Percentiles rank a stretch among this genome's conserved stretches.
Conservation (phyloP, 345 rosid species). For the Bruguiera parviflora region DNA sequence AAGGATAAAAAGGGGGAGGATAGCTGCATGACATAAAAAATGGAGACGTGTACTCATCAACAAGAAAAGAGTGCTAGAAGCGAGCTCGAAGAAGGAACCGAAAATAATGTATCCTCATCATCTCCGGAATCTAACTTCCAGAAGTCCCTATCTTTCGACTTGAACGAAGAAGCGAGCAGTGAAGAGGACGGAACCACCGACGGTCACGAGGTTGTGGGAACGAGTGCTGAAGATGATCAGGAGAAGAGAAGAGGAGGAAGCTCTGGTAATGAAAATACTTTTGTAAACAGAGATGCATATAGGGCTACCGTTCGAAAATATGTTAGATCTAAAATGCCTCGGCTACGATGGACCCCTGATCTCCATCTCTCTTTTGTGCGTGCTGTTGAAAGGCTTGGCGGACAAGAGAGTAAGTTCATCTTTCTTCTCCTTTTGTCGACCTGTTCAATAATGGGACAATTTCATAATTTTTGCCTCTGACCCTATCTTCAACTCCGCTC, state of each 20-base stretch:
- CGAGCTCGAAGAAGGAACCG: constrained; percentile 22
- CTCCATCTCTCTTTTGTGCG: constrained; percentile 73
- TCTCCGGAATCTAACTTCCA: constrained; percentile 13
- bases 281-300: constrained; percentile 13
- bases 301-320: constrained; percentile 56
- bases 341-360: constrained; percentile 90
- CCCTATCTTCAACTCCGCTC: too few relatives aligned
- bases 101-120: constrained; percentile 8
- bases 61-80: constrained; percentile 4
- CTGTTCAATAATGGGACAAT: too few relatives aligned
- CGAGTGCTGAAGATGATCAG: constrained; percentile 5
- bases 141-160: constrained; percentile 34
- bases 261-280: constrained; percentile 11
- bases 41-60: constrained; percentile 1
- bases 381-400: constrained; percentile 82
- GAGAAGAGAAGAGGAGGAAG: constrained; percentile 29
- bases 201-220: not conserved
- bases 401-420: constrained; percentile 67
- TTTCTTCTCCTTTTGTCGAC: not conserved
- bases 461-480: too few relatives aligned
- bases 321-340: constrained; percentile 66
- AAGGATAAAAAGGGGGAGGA: too few relatives aligned
- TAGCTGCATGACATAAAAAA: constrained; percentile 14
- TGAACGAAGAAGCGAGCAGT: constrained; percentile 43
- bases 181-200: constrained; percentile 11